Conservation (phyloP, 768 basidiomycete genomes). For the Termitomyces sp. region DNA sequence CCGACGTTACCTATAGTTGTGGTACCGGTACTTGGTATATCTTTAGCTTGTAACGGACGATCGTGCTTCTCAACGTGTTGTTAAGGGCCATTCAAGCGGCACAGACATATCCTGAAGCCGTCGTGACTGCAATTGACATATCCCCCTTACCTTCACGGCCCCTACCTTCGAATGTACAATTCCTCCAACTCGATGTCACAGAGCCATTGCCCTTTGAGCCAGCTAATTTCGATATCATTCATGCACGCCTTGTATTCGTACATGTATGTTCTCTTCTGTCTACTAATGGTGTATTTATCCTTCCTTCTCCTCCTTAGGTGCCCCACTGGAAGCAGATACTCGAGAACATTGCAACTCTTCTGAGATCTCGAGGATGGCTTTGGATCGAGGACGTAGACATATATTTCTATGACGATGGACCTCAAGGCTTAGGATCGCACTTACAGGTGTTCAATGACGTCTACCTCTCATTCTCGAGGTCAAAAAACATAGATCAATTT, state of each 20-base stretch:
- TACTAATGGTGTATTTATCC: too few species aligned
- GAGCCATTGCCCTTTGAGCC: not conserved
- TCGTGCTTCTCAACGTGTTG: not conserved
- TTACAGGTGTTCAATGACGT: not conserved
- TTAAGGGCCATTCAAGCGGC: slow-evolving; percentile 6
- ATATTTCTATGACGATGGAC: not conserved
- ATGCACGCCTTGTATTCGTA: not conserved
- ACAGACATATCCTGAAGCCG: slow-evolving; percentile 4
- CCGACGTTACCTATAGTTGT: not conserved
- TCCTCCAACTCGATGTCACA: not conserved
- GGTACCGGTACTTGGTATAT: slow-evolving; percentile 7
- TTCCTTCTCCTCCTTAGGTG: not conserved
- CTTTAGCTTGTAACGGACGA: too few species aligned
- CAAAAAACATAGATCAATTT: not conserved
- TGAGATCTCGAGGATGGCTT: slow-evolving; percentile 8
- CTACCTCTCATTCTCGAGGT: not conserved
- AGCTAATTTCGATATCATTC: not conserved
- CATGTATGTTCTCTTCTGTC: not conserved
- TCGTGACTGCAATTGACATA: slow-evolving; percentile 6
- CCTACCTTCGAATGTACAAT: slow-evolving; percentile 1
- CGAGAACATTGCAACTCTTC: not conserved
- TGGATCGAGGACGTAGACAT: slow-evolving; percentile 6
- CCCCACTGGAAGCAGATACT: not conserved
- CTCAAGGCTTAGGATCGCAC: not conserved
- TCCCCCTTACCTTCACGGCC: slow-evolving; percentile 1